Evolutionary conservation across 2,329 filamentous ascomycete species (phyloP).

Genomic region (Colletotrichum sp.): DNA sequence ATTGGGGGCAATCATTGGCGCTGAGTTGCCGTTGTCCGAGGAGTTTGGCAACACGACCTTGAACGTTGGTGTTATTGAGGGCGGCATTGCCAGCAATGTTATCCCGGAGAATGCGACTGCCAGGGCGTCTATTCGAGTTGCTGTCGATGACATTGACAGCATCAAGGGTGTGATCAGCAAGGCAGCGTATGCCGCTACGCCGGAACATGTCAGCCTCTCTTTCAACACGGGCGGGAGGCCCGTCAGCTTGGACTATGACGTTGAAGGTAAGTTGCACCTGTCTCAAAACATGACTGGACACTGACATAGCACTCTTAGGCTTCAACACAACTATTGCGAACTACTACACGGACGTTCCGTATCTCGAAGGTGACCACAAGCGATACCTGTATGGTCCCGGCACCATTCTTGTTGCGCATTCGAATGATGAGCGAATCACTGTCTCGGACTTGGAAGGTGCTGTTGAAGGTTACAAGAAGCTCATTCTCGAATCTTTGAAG

Average conservation of each 20-base stretch:
- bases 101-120: slow-evolving; percentile 78
- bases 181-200: slow-evolving; percentile 56
- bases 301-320: slow-evolving; percentile 43
- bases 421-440: slow-evolving; percentile 78
- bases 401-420: slow-evolving; percentile 86
- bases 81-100: slow-evolving; percentile 87
- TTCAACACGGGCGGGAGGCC: slow-evolving; percentile 75
- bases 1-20: slow-evolving; percentile 65
- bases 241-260: slow-evolving; percentile 77
- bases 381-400: slow-evolving; percentile 71
- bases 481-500: slow-evolving; percentile 61
- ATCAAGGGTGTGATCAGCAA: slow-evolving; percentile 58
- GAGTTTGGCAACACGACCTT: slow-evolving; percentile 88
- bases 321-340: slow-evolving; percentile 85
- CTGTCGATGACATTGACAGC: slow-evolving; percentile 68
- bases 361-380: slow-evolving; percentile 70
- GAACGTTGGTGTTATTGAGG: slow-evolving; percentile 79
- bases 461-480: slow-evolving; percentile 77
- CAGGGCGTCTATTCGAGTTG: slow-evolving; percentile 73
- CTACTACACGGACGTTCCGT: slow-evolving; percentile 91
- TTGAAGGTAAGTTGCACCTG: slow-evolving; percentile 61
- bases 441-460: slow-evolving; percentile 77
- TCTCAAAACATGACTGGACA: fast-evolving
- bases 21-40: slow-evolving; percentile 75
- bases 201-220: slow-evolving; percentile 64